A percentile compares a stretch with the other conserved stretches of the same genome.
These are phyloP conservation scores for Zanthoxylum bungeanum DNA, from an alignment of 345 rosid species.

Conservation along the genomic window DNA sequence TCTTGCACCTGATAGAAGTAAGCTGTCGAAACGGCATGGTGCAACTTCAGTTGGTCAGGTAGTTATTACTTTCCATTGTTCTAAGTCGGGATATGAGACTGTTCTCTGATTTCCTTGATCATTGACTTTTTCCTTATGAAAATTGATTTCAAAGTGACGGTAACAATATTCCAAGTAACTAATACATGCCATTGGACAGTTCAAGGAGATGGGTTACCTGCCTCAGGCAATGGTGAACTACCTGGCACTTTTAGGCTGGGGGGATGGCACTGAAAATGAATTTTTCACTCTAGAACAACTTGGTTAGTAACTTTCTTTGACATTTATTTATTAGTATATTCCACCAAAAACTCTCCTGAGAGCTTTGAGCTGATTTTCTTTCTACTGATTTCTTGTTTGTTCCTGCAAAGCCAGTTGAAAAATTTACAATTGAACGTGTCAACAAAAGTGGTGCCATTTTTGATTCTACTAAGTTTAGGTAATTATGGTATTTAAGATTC, in stretches of 20 bases:
- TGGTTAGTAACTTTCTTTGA: slow-evolving; percentile 42
- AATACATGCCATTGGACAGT: slow-evolving; percentile 38
- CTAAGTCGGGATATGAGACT: background rate
- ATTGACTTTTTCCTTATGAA: background rate
- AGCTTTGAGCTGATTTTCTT: slow-evolving; percentile 3
- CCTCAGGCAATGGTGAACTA: slow-evolving; percentile 96
- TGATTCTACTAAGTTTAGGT: slow-evolving; percentile 86
- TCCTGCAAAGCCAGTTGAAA: slow-evolving; percentile 60
- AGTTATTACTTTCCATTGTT: background rate
- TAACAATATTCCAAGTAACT: background rate
- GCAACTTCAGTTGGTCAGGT: slow-evolving; percentile 98
- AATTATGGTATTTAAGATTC: slow-evolving; percentile 18
- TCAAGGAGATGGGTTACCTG: slow-evolving; percentile 90
- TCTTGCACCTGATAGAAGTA: slow-evolving; percentile 95
- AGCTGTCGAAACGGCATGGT: slow-evolving; percentile 90
- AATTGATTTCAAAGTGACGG: background rate
- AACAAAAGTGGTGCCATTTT: slow-evolving; percentile 89
- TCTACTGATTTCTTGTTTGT: slow-evolving; percentile 19
- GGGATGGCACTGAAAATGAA: slow-evolving; percentile 98
- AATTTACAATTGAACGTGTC: slow-evolving; percentile 76
- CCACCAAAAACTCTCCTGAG: background rate
- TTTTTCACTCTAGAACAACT: slow-evolving; percentile 80
- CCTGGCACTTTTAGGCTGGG: slow-evolving; percentile 94
- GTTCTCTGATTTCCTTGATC: slow-evolving; percentile 3
- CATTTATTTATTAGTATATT: background rate